Evolutionary conservation across 2,329 filamentous ascomycete genomes (phyloP).

Genomic region (Aphanocladium album): DNA sequence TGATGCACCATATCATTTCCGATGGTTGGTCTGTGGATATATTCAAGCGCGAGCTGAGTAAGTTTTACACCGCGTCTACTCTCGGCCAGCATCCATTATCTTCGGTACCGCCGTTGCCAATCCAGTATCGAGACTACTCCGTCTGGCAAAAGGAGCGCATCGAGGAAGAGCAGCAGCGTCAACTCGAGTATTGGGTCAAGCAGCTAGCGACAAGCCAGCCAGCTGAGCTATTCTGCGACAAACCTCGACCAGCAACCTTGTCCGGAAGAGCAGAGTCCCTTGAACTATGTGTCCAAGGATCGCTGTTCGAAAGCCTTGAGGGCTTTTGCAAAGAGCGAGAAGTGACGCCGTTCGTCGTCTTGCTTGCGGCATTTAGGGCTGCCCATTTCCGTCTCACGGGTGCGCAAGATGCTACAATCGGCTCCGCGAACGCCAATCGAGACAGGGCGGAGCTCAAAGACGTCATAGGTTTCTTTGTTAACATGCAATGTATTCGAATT

Average conservation of each 20-base stretch:
- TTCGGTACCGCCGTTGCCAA: slow-evolving; percentile 16
- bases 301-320: too few species aligned
- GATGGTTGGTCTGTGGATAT: slow-evolving; percentile 11
- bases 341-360: too few species aligned
- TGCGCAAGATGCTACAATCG: too few species aligned
- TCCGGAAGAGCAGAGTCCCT: background rate
- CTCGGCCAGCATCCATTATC: slow-evolving; percentile 15
- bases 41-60: slow-evolving; percentile 11
- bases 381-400: too few species aligned
- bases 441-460: background rate
- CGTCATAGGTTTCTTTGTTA: slow-evolving; percentile 8
- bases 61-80: slow-evolving; percentile 16
- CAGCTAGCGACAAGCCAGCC: slow-evolving; percentile 15
- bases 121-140: slow-evolving; percentile 23
- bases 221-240: slow-evolving; percentile 14
- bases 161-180: slow-evolving; percentile 12
- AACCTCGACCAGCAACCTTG: slow-evolving; percentile 6
- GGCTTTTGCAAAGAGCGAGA: too few species aligned
- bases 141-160: slow-evolving; percentile 16
- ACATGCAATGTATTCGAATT: slow-evolving; percentile 8
- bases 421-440: background rate
- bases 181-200: slow-evolving; percentile 18
- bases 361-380: too few species aligned
- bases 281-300: too few species aligned
- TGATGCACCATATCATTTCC: slow-evolving; percentile 11